phyloP scores from a whole-genome alignment of 441 rosid genomes.

The Euphorbia celastroides region DNA sequence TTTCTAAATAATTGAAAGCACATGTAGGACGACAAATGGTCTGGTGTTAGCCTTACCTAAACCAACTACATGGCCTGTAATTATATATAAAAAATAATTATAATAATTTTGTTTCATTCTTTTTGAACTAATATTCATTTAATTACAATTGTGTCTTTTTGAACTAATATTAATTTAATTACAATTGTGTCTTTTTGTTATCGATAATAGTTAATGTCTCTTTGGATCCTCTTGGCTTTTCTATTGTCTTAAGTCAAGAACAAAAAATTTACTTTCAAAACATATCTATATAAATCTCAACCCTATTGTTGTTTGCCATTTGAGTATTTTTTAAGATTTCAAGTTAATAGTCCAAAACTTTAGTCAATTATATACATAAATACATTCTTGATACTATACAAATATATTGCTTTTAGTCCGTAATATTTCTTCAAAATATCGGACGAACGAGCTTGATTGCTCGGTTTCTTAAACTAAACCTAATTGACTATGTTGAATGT shows the following conservation, averaged over 20 bases:
- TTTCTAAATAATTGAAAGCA: neutral
- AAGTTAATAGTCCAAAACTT: neutral
- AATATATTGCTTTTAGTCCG: no score
- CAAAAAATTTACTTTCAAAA: neutral
- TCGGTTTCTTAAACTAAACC: no score
- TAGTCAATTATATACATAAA: neutral
- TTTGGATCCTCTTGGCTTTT: constrained; percentile 22
- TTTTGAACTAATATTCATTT: constrained; percentile 13
- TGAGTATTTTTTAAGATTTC: constrained; percentile 1
- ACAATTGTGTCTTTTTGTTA: constrained; percentile 11
- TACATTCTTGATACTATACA: no score
- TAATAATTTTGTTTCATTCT: no score
- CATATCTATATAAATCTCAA: neutral
- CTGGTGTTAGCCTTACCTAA: constrained; percentile 38
- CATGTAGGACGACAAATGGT: constrained; percentile 25
- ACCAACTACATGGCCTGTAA: constrained; percentile 28
- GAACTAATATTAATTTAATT: constrained; percentile 14
- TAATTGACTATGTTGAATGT: no score
- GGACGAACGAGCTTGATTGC: no score
- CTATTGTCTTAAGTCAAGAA: neutral
- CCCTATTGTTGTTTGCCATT: neutral
- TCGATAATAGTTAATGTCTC: constrained; percentile 11
- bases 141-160: constrained; percentile 15
- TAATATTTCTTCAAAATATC: no score
- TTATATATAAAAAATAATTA: no score